Evolutionary conservation across 345 rosid genomes (phyloP), one percentile per base, ranked within the genome.

Genomic region (Aurinia saxatilis): DNA sequence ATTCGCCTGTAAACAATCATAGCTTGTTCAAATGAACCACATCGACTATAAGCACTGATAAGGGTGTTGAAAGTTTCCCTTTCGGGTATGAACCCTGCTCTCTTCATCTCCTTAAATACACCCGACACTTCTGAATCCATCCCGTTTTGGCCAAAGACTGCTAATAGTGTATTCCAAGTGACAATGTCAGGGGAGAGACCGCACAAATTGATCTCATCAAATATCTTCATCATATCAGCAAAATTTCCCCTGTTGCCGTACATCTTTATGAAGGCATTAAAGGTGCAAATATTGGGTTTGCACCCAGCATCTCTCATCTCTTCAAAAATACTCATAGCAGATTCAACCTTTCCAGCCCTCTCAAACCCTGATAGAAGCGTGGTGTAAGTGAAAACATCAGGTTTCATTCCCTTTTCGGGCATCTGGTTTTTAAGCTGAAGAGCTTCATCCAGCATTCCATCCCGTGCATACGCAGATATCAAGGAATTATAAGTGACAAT

Each of bases 71-170:
- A 93, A 46, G 99, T 93, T 62, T 84, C 97, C 68, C 96, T 87
- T 73, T 89, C 95, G 3, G 97, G 91, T 53, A 90, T 70, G 61
- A 93, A 87, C 17, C 99, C 97, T 1, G 91, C 96, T 77, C 97
- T 84, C 81, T 93, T 93, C 99, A 93, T 93, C 78, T 93, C 99
- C 78, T 77, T 85, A 72, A 93, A 89, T 42, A 93, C 95, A 50
- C 90, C 91, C 0, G 95, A 87, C 7, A 93, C 95, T 72, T 93
- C 96, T 0, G 87, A 76, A 66, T 85, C 90, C 97, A 89, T 82
- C 45, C 88, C 84, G 66, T 87, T 93, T 69, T 87, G 89, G 63
- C 99, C 99, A 50, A 93, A 93, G 25, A 93, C 97, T 8, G 97
- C 84, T 58, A 93, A 64, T 23, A 93, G 80, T 7, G 97, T 89